phyloP scores from a whole-genome alignment of 1,284 basidiomycete genomes.

The Filobasidium uniguttulatum region DNA sequence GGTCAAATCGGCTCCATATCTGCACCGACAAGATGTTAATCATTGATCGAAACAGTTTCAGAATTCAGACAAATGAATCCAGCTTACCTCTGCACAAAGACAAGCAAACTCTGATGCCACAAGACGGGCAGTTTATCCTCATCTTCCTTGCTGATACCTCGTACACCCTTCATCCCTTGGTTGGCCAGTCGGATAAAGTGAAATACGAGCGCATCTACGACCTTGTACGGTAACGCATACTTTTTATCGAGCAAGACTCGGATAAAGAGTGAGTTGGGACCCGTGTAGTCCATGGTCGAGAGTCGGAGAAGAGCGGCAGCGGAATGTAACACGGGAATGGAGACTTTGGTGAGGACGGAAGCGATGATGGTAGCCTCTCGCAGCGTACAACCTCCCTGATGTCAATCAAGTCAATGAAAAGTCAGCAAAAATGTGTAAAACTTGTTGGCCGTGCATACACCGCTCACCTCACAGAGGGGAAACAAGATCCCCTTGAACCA shows the following conservation, averaged over 20 bases:
- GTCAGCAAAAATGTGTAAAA: not conserved
- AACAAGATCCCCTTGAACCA: conserved; percentile 99
- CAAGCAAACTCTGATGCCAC: conserved; percentile 94
- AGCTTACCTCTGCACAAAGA: conserved; percentile 75
- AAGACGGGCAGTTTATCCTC: conserved; percentile 69
- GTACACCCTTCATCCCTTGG: conserved; percentile 47
- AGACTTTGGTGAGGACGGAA: conserved; percentile 80
- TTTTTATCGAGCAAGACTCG: conserved; percentile 96
- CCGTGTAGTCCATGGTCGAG: conserved; percentile 92
- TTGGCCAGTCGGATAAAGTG: conserved; percentile 93
- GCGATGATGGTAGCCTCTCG: conserved; percentile 93
- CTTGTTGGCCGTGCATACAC: too few species aligned
- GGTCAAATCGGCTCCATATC: conserved; percentile 91
- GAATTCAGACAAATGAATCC: not conserved
- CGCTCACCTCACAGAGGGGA: conserved; percentile 76
- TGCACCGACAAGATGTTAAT: conserved; percentile 28
- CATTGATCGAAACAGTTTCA: conserved; percentile 1
- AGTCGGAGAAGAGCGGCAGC: conserved; percentile 88
- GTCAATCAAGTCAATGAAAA: conserved; percentile 1
- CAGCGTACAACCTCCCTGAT: conserved; percentile 64
- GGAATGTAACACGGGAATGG: conserved; percentile 88
- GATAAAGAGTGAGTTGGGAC: conserved; percentile 93
- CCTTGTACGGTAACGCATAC: conserved; percentile 95
- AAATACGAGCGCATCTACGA: conserved; percentile 92
- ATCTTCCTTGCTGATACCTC: conserved; percentile 39